phyloP scores from a whole-genome alignment of 495 filamentous ascomycete species.

The Daldinia concentrica region DNA sequence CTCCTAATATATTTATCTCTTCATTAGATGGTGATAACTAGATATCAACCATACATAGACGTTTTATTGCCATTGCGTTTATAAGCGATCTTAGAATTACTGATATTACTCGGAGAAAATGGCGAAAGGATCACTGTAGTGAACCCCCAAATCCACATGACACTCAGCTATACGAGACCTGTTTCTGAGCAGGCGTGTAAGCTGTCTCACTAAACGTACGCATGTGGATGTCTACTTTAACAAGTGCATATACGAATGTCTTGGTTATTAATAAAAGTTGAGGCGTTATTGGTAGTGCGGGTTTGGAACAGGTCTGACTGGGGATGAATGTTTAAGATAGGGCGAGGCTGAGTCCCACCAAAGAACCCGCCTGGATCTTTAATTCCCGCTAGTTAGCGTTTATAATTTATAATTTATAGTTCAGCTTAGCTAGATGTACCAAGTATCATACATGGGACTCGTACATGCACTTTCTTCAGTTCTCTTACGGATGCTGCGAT shows the following conservation, averaged over 20 bases:
- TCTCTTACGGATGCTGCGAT: background rate
- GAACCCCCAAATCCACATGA: too few species aligned
- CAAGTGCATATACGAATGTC: background rate
- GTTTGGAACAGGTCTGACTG: background rate
- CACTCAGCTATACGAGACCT: background rate
- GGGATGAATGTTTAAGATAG: slow-evolving; percentile 9
- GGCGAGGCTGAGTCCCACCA: slow-evolving; percentile 19
- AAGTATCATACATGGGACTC: background rate
- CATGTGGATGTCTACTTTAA: background rate
- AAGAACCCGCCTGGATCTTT: too few species aligned
- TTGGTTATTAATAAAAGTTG: background rate
- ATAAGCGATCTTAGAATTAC: background rate
- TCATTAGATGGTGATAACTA: background rate
- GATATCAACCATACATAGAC: background rate
- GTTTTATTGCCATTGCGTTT: background rate
- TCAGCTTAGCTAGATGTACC: too few species aligned
- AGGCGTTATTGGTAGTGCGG: background rate
- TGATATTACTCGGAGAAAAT: background rate
- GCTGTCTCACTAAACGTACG: background rate
- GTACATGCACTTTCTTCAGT: background rate
- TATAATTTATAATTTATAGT: too few species aligned
- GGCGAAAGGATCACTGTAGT: too few species aligned
- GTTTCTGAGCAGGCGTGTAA: background rate
- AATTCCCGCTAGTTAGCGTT: too few species aligned
- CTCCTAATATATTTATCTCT: background rate